A percentile compares a stretch with the other conserved stretches of the same genome.
These are phyloP conservation scores for Pythium brachiatum DNA, from an alignment of 352 stramenopile species.

Conservation along the genomic window DNA sequence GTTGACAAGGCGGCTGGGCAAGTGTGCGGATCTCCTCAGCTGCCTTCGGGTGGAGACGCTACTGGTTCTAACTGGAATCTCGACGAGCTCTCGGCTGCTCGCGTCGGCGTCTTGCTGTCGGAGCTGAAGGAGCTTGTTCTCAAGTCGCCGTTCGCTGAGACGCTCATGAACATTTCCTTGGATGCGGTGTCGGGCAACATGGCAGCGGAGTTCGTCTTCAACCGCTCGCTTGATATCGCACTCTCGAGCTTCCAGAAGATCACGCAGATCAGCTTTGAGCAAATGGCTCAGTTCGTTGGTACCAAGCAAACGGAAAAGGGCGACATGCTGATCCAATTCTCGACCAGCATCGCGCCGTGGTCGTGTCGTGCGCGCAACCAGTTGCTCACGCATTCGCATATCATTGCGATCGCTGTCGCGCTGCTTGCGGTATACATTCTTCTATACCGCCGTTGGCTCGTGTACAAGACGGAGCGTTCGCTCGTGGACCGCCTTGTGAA, in stretches of 20 bases:
- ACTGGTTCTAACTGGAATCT: background rate
- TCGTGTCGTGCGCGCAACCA: conserved; percentile 47
- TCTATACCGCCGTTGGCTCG: conserved; percentile 32
- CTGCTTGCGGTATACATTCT: conserved; percentile 28
- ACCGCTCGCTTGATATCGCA: conserved; percentile 58
- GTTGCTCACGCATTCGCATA: conserved; percentile 40
- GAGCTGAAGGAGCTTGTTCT: conserved; percentile 50
- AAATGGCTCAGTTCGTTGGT: conserved; percentile 28
- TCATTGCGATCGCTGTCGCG: conserved; percentile 32
- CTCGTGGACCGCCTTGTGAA: conserved; percentile 65
- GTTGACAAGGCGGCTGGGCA: conserved; percentile 31
- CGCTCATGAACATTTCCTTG: conserved; percentile 33
- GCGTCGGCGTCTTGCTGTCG: conserved; percentile 44
- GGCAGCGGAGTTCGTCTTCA: conserved; percentile 52
- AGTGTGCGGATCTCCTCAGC: conserved; percentile 38
- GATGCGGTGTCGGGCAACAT: conserved; percentile 11
- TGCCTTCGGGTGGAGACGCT: conserved; percentile 22
- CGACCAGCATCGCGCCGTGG: conserved; percentile 45
- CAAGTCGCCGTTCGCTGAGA: conserved; percentile 39
- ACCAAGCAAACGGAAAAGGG: conserved; percentile 21
- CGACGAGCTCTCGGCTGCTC: conserved; percentile 16
- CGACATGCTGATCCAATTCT: conserved; percentile 45
- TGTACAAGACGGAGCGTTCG: conserved; percentile 45
- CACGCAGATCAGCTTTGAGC: conserved; percentile 24
- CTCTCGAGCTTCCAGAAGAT: conserved; percentile 53